phyloP scores from a whole-genome alignment of 768 basidiomycete species.

The Lactarius indigo region DNA sequence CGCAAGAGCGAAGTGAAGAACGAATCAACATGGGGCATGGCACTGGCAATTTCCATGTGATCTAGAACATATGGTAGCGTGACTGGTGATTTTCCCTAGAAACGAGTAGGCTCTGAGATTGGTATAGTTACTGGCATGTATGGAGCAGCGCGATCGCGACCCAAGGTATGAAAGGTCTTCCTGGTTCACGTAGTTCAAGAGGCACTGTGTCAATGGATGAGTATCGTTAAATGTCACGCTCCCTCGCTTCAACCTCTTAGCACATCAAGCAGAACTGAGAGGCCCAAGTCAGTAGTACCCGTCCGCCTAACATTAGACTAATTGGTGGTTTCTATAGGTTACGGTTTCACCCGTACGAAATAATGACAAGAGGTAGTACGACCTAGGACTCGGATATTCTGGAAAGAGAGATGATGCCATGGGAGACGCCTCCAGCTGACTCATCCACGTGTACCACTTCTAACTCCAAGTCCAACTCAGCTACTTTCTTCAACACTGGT shows the following conservation, averaged over 20 bases:
- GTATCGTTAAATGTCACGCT: too few relatives aligned
- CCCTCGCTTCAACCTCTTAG: too few relatives aligned
- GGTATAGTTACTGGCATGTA: background rate
- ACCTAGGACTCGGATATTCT: too few relatives aligned
- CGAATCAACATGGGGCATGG: background rate
- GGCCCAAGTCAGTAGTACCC: constrained; percentile 11
- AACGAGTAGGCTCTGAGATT: background rate
- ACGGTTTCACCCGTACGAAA: background rate
- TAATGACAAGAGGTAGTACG: background rate
- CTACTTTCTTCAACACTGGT: background rate
- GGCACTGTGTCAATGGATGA: too few relatives aligned
- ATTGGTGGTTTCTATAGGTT: background rate
- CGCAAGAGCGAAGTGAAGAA: constrained; percentile 1
- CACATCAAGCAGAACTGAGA: background rate
- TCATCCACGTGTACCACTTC: background rate
- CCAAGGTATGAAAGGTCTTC: too few relatives aligned
- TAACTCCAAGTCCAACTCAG: background rate
- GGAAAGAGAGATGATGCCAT: too few relatives aligned
- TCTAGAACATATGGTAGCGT: too few relatives aligned
- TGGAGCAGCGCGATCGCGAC: background rate
- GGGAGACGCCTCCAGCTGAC: too few relatives aligned
- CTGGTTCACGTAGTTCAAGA: too few relatives aligned
- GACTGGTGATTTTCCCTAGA: too few relatives aligned
- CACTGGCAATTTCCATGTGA: too few relatives aligned
- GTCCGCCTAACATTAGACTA: background rate